Conservation (phyloP, 2,329 filamentous ascomycete genomes). For the Verticillium tricorpus region DNA sequence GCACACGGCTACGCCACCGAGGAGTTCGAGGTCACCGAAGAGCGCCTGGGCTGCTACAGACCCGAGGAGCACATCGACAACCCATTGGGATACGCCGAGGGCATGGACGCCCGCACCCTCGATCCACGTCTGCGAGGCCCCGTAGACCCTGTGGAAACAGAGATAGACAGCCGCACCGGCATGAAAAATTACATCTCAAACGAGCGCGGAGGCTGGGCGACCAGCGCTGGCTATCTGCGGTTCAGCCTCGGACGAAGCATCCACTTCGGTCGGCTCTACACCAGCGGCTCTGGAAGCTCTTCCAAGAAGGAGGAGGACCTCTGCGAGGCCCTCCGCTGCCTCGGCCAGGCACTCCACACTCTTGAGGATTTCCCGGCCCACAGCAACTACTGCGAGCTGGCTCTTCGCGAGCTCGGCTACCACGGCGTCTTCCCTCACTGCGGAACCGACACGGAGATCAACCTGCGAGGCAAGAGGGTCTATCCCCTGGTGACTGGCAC, state of each 20-base stretch:
- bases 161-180: slow-evolving; percentile 72
- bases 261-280: slow-evolving; percentile 73
- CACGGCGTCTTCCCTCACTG: slow-evolving; percentile 69
- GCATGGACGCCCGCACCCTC: slow-evolving; percentile 75
- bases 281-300: slow-evolving; percentile 53
- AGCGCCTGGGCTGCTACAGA: slow-evolving; percentile 74
- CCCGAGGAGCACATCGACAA: slow-evolving; percentile 75
- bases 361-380: slow-evolving; percentile 71
- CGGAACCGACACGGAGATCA: slow-evolving; percentile 62
- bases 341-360: slow-evolving; percentile 73
- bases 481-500: slow-evolving; percentile 71
- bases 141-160: slow-evolving; percentile 65
- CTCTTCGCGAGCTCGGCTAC: slow-evolving; percentile 67
- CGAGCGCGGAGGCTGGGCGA: slow-evolving; percentile 81
- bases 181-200: slow-evolving; percentile 99
- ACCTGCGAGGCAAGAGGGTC: slow-evolving; percentile 60
- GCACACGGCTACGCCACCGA: slow-evolving; percentile 81
- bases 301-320: slow-evolving; percentile 70
- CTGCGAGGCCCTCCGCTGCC: slow-evolving; percentile 72
- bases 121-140: slow-evolving; percentile 80
- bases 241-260: slow-evolving; percentile 71
- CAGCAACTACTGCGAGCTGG: slow-evolving; percentile 79
- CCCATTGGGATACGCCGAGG: slow-evolving; percentile 81
- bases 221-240: slow-evolving; percentile 78
- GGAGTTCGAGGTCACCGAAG: slow-evolving; percentile 79